Evolutionary conservation across 805 yeast genomes (phyloP).

Genomic region (Jamesozyma gamospora): DNA sequence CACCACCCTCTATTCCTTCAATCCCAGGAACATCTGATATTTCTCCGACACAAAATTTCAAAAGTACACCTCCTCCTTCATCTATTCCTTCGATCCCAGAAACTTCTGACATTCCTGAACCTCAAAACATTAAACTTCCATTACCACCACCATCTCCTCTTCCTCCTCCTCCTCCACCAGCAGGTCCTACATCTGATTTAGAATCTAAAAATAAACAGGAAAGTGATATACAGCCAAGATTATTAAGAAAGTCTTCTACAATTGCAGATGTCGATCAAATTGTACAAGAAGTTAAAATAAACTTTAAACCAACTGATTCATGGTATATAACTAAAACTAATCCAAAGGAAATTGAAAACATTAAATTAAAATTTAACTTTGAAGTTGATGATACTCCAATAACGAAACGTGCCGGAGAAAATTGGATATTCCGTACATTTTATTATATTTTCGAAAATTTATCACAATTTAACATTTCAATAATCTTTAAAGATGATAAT

Average conservation of each 20-base stretch:
- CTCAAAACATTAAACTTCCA: not conserved
- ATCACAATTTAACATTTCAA: constrained; percentile 52
- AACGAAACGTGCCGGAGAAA: constrained; percentile 47
- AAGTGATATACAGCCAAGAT: not conserved
- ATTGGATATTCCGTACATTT: constrained; percentile 45
- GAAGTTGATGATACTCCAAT: constrained; percentile 56
- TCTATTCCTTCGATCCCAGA: not conserved
- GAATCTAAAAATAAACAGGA: not conserved
- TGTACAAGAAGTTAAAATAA: constrained; percentile 10
- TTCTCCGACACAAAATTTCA: too few species aligned
- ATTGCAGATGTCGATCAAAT: constrained; percentile 8
- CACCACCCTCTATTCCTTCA: constrained; percentile 8
- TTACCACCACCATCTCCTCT: constrained; percentile 3
- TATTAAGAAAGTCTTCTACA: constrained; percentile 9
- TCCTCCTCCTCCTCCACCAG: constrained; percentile 8
- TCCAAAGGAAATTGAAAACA: constrained; percentile 10
- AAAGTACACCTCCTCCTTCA: constrained; percentile 4
- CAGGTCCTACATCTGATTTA: not conserved
- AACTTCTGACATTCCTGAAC: too few species aligned
- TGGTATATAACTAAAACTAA: constrained; percentile 75
- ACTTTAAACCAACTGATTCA: constrained; percentile 27
- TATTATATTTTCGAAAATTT: constrained; percentile 66
- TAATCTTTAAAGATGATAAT: constrained; percentile 44
- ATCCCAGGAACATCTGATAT: too few species aligned
- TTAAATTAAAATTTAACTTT: constrained; percentile 30